Evolutionary conservation across 2,329 filamentous ascomycete species (phyloP), one percentile per base, ranked within the genome.

Genomic region (Verticillium klebahnii): DNA sequence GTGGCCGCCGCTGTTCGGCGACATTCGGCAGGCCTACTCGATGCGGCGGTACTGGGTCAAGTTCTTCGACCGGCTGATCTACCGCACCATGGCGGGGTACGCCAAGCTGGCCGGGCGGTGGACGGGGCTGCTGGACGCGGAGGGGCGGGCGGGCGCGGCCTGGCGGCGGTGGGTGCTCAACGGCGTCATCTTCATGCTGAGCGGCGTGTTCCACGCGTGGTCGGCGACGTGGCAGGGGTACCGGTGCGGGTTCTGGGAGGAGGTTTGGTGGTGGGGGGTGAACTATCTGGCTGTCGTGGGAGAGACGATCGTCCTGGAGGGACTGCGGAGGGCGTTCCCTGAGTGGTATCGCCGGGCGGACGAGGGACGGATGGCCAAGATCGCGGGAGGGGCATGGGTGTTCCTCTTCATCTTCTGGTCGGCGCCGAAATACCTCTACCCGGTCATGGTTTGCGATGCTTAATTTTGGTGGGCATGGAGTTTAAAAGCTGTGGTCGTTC

Each of bases 1-100:
- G 32, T 67, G 66, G 66, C 66, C 66, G 2, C 63, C 62, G 2
- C 45, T 66, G 12, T 68, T 68, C 31, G 66, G 66, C 25, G 62
- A 62, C 36, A 59, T 66, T 15, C 19, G 60, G 2, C 59, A 68
- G 60, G 66, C 62, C 4, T 67, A 64, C 59, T 64, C 50, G 12
- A 15, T 67, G 19, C 59, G 64, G 15, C 63, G 66, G 2, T 64
- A 63, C 32, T 67, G 65, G 66, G 60, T 64, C 64, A 63, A 65
- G 45, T 67, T 61, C 45, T 67, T 57, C 39, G 64, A 68, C 29
- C 61, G 62, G 5, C 59, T 67, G 36, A 61, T 65, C n/a, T 66
- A 66, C 58, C 64, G 64, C 1, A 59, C 61, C 3, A 32, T 63
- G 14, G 50, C 19, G 3, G 63, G 61, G 11, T 45, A 54, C 17